Evolutionary conservation across 2,329 filamentous ascomycete species (phyloP).

Genomic region (Harringtonia lauricola): DNA sequence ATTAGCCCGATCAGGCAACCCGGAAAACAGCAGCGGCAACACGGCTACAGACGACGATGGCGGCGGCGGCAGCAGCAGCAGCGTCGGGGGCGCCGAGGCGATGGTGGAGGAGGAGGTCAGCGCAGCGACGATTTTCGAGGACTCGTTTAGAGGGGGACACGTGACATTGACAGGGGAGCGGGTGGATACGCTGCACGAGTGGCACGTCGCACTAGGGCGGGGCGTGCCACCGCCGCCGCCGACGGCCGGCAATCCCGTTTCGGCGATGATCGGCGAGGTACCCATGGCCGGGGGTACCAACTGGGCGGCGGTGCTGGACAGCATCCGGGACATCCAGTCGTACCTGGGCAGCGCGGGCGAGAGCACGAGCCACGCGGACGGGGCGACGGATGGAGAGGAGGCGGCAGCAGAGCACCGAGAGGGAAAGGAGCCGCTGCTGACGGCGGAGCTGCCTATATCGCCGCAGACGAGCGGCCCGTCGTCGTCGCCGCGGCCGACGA

Average conservation of each 20-base stretch:
- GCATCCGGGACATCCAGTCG: slow-evolving; percentile 29
- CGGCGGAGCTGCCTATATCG: too few relatives aligned
- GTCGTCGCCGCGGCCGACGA: slow-evolving; percentile 1
- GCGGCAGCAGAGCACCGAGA: neutral
- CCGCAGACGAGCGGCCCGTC: too few relatives aligned
- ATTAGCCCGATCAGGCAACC: slow-evolving; percentile 9
- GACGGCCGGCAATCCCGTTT: neutral
- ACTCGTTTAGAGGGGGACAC: too few relatives aligned
- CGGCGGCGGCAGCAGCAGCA: neutral
- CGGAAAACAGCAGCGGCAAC: neutral
- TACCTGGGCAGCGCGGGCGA: slow-evolving; percentile 16
- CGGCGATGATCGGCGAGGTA: slow-evolving; percentile 5
- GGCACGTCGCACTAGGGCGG: neutral
- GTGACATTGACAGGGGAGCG: too few relatives aligned
- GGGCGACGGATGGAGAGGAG: neutral
- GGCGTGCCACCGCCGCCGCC: neutral
- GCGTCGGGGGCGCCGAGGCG: neutral
- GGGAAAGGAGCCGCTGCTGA: too few relatives aligned
- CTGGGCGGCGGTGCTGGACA: slow-evolving; percentile 29
- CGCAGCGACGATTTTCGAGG: too few relatives aligned
- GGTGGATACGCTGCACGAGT: too few relatives aligned
- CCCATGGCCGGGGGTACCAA: slow-evolving; percentile 27
- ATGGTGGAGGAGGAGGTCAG: neutral
- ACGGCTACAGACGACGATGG: neutral
- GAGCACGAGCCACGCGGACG: neutral